Percentiles rank a stretch among this genome's conserved stretches.
Evolutionary conservation across 1,284 basidiomycete genomes (phyloP).

Genomic region (Trichosporon sp.): DNA sequence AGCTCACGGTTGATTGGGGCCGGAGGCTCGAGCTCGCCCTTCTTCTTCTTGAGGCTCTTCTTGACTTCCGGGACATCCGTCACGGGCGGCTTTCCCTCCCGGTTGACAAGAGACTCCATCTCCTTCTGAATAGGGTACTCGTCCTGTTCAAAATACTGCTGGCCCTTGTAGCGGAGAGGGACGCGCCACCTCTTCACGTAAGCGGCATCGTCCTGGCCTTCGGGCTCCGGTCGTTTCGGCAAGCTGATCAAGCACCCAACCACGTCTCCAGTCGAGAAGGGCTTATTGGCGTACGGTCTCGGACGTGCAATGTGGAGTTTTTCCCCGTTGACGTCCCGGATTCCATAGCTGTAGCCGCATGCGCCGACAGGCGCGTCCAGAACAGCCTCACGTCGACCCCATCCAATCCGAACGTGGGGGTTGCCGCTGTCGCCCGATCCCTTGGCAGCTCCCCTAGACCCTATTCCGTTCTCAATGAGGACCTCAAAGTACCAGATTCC

Average conservation of each 20-base stretch:
- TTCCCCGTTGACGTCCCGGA: constrained; percentile 88
- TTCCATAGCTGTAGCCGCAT: constrained; percentile 90
- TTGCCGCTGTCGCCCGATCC: constrained; percentile 46
- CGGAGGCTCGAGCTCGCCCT: too few species aligned
- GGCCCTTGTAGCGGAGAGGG: constrained; percentile 92
- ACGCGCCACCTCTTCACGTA: constrained; percentile 81
- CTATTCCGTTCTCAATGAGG: constrained; percentile 71
- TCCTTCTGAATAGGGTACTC: constrained; percentile 92
- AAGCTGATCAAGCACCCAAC: constrained; percentile 73
- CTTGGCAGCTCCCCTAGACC: constrained; percentile 61
- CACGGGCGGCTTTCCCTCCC: constrained; percentile 57
- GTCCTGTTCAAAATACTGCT: constrained; percentile 91
- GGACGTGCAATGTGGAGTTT: constrained; percentile 83
- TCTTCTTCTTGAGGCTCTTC: constrained; percentile 56
- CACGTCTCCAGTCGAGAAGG: constrained; percentile 81
- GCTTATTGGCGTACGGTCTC: constrained; percentile 67
- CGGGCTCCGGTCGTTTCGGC: constrained; percentile 64
- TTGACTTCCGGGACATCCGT: constrained; percentile 33
- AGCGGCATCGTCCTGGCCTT: constrained; percentile 65
- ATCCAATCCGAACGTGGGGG: constrained; percentile 84
- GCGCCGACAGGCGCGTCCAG: constrained; percentile 90
- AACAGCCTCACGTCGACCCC: constrained; percentile 86
- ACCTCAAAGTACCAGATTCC: constrained; percentile 97
- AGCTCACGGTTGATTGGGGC: constrained; percentile 55
- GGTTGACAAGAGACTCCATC: constrained; percentile 82